phyloP scores from a whole-genome alignment of 352 stramenopile genomes.

The Pythium dissotocum region DNA sequence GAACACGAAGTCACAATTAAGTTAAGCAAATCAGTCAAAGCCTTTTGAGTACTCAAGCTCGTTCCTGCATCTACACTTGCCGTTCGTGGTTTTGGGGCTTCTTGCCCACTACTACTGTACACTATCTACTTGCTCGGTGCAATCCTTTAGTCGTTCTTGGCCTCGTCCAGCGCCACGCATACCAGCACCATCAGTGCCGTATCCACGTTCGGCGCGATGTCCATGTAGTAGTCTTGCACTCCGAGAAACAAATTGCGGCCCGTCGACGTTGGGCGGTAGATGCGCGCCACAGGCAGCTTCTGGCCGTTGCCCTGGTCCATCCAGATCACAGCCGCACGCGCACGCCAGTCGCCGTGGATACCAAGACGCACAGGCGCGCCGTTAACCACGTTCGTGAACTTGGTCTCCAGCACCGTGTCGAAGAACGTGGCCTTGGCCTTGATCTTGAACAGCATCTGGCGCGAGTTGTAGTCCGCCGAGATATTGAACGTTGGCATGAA shows the following conservation, averaged over 20 bases:
- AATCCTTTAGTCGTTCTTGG: slow-evolving; percentile 21
- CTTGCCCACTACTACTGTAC: no score
- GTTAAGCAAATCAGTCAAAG: no score
- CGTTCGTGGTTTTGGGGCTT: no score
- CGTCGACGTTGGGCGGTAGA: slow-evolving; percentile 28
- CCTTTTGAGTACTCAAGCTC: no score
- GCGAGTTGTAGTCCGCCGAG: slow-evolving; percentile 9
- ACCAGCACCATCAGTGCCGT: slow-evolving; percentile 33
- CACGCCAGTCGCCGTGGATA: slow-evolving; percentile 26
- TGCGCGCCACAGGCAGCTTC: slow-evolving; percentile 24
- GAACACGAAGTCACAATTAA: no score
- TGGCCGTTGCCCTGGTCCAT: slow-evolving; percentile 21
- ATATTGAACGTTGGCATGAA: slow-evolving; percentile 26
- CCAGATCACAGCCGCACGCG: slow-evolving; percentile 31
- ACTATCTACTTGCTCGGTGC: no score
- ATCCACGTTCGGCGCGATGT: slow-evolving; percentile 35
- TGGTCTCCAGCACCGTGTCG: slow-evolving; percentile 14
- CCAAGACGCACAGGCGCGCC: slow-evolving; percentile 15
- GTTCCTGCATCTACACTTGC: no score
- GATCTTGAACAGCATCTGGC: slow-evolving; percentile 16
- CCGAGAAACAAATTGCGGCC: slow-evolving; percentile 21
- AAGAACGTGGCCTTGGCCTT: slow-evolving; percentile 21
- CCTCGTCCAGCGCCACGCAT: slow-evolving; percentile 30
- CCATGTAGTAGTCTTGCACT: slow-evolving; percentile 32
- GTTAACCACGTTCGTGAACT: slow-evolving; percentile 19